Conservation (phyloP, 768 basidiomycete genomes). For the Antrodiella citrinella region DNA sequence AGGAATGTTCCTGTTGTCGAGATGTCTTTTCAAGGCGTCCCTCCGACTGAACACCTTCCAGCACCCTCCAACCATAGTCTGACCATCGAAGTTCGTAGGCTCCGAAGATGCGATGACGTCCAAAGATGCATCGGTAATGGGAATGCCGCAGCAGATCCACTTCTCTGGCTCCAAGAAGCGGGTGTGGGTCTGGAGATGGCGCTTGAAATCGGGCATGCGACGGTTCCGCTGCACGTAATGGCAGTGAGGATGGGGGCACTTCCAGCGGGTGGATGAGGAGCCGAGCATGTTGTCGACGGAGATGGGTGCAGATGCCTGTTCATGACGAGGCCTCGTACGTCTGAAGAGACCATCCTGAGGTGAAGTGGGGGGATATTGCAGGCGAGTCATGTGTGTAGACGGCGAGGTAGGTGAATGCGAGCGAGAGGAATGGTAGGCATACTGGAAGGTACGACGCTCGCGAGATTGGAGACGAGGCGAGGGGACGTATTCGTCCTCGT, state of each 20-base stretch:
- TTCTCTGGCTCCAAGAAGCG: neutral
- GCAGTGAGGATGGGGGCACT: slow-evolving; percentile 12
- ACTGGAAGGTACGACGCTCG: neutral
- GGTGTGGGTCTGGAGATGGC: slow-evolving; percentile 15
- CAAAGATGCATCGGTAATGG: slow-evolving; percentile 1
- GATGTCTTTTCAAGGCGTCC: slow-evolving; percentile 13
- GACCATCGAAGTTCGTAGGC: slow-evolving; percentile 6
- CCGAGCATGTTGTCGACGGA: neutral
- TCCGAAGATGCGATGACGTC: neutral
- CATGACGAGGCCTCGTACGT: neutral
- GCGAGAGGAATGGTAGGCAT: neutral
- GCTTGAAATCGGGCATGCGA: slow-evolving; percentile 14
- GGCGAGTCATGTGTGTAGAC: neutral
- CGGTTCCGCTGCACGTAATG: slow-evolving; percentile 6
- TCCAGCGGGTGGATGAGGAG: neutral
- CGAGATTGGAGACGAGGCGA: neutral
- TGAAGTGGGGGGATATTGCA: neutral
- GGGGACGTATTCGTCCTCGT: neutral
- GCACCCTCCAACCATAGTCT: slow-evolving; percentile 15
- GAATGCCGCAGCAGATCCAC: slow-evolving; percentile 16
- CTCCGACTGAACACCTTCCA: slow-evolving; percentile 9
- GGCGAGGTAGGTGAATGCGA: slow-evolving; percentile 1
- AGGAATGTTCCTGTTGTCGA: slow-evolving; percentile 4
- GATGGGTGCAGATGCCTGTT: neutral
- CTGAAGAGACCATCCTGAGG: neutral